These are phyloP conservation scores for Solanum bulbocastanum DNA, from an alignment of 257 asterid genomes.

Conservation along the genomic window DNA sequence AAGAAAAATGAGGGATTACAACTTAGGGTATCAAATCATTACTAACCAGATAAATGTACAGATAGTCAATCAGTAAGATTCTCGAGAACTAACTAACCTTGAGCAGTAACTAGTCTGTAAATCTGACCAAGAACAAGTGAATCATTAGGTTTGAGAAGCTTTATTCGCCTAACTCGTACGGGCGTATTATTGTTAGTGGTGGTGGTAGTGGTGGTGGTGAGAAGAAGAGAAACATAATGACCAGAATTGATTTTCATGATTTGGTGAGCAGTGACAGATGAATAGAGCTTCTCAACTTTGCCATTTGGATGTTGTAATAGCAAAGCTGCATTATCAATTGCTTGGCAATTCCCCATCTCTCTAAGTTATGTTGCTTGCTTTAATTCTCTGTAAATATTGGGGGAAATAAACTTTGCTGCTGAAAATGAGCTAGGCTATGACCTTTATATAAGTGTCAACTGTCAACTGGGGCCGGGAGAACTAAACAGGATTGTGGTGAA, in stretches of 20 bases:
- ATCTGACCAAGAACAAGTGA: conserved; percentile 77
- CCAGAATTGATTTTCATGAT: conserved; percentile 78
- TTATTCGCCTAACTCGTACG: conserved; percentile 54
- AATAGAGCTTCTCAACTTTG: conserved; percentile 44
- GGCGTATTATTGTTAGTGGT: conserved; percentile 15
- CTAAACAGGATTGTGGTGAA: rapidly evolving
- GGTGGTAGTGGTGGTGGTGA: conserved; percentile 58
- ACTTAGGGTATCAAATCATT: not conserved
- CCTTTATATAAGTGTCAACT: not conserved
- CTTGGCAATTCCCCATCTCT: conserved; percentile 91
- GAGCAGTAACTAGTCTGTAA: conserved; percentile 65
- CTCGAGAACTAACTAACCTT: conserved; percentile 32
- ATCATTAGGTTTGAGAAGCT: conserved; percentile 73
- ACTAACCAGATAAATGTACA: not conserved
- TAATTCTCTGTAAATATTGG: not conserved
- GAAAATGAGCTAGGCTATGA: not conserved
- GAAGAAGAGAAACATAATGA: conserved; percentile 86
- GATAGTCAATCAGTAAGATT: not conserved
- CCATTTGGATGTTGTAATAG: conserved; percentile 68
- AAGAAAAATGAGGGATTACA: not conserved
- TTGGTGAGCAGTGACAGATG: conserved; percentile 45
- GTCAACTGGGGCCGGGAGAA: not conserved
- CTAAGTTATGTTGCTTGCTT: not conserved
- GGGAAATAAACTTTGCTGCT: not conserved
- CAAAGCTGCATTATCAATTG: conserved; percentile 65